Evolutionary conservation across 768 basidiomycete species (phyloP), one percentile per base, ranked within the genome.

Genomic region (Hypsizygus marmoreus): DNA sequence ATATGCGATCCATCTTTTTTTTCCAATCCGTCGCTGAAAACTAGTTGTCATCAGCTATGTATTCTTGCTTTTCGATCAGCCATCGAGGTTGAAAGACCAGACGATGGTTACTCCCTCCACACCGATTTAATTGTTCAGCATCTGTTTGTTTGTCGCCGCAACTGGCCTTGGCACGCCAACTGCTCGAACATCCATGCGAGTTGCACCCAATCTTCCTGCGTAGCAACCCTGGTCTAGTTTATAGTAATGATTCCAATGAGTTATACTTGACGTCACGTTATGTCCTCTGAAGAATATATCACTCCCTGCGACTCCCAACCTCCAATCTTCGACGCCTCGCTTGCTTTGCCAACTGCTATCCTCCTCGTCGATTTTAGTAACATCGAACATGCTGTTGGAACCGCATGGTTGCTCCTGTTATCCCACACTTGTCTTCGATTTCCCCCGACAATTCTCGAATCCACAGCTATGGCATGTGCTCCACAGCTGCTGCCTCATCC

Each of bases 141-240:
- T 71, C 40, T 66, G 65, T 36, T 25, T 49, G 17, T 71, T 71
- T 46, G 68, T 66, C 3, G 49, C 41, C 16, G 61, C 59, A 6
- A 62, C 64, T 20, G 55, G 61, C 12, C 54, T 71, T 4, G 69
- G 68, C n/a, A 42, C 46, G 3, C 67, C 68, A 2, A 56, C 70
- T 39, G 69, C 57, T 3, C 68, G 66, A 26, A 69, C 65, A 2
- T 71, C 64, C 57, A 69, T 70, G 61, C 55, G 60, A n/a, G 67
- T 68, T 20, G 61, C 56, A 3, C 64, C 65, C 13, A 40, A 56
- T 32, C 19, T 32, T 29, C 25, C n/a, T n/a, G n/a, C n/a, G n/a
- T n/a, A n/a, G n/a, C 40, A 38, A 46, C 32, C 7, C 14, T 23
- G 20, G 43, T 36, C 13, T 24, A n/a, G 42, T 11, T 23, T 11